These are phyloP conservation scores for Epichloe sylvatica DNA, from an alignment of 2,329 filamentous ascomycete species.

Conservation along the genomic window DNA sequence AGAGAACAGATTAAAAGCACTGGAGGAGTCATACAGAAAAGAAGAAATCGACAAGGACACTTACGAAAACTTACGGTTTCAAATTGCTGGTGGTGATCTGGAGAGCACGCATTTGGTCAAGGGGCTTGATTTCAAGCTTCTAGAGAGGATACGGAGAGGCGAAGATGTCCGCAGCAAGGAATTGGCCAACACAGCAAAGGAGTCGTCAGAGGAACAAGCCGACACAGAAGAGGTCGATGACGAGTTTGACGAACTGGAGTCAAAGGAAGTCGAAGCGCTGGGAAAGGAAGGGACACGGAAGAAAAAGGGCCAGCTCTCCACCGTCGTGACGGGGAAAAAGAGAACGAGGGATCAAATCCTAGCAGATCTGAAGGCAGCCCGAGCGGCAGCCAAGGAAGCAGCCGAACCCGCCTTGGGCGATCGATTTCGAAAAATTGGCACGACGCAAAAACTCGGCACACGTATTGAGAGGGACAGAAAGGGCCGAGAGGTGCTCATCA, in stretches of 20 bases:
- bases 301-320: slow-evolving; percentile 49
- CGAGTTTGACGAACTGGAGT: slow-evolving; percentile 46
- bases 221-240: slow-evolving; percentile 41
- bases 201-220: slow-evolving; percentile 15
- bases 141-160: slow-evolving; percentile 53
- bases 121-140: slow-evolving; percentile 72
- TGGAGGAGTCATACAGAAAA: slow-evolving; percentile 71
- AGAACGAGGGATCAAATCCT: slow-evolving; percentile 52
- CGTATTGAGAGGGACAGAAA: slow-evolving; percentile 48
- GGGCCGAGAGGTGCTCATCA: slow-evolving; percentile 50
- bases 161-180: slow-evolving; percentile 47
- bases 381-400: slow-evolving; percentile 44
- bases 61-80: slow-evolving; percentile 58
- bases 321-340: slow-evolving; percentile 43
- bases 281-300: slow-evolving; percentile 35
- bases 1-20: slow-evolving; percentile 54
- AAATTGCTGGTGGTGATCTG: slow-evolving; percentile 73
- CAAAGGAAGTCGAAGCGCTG: slow-evolving; percentile 38
- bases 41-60: slow-evolving; percentile 70
- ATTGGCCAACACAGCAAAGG: slow-evolving; percentile 11
- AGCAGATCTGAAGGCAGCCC: slow-evolving; percentile 50
- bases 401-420: slow-evolving; percentile 39
- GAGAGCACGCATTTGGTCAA: slow-evolving; percentile 78
- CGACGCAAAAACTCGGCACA: slow-evolving; percentile 36
- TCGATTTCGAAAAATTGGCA: slow-evolving; percentile 52